Percentiles rank a stretch among this genome's conserved stretches.
These are phyloP conservation scores for Geoglossum glabrum DNA, from an alignment of 495 filamentous ascomycete species.

Conservation along the genomic window DNA sequence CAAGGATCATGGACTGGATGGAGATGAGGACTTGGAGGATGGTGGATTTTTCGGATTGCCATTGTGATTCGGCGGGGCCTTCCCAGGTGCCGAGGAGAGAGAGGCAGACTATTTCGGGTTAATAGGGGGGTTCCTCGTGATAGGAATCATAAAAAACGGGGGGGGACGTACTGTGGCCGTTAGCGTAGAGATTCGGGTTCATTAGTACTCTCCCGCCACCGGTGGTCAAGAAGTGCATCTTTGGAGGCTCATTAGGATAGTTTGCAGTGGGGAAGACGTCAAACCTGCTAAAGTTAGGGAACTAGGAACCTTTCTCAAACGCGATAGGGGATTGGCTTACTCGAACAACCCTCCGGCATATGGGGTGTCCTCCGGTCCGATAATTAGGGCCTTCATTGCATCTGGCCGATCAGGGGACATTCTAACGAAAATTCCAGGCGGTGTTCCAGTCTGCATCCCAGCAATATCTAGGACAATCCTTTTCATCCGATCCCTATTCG, in stretches of 20 bases:
- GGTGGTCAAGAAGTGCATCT: conserved; percentile 30
- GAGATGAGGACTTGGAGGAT: conserved; percentile 38
- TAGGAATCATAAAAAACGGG: no score
- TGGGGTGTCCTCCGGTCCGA: conserved; percentile 2
- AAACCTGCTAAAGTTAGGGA: not conserved
- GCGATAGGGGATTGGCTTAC: conserved; percentile 2
- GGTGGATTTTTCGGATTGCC: conserved; percentile 32
- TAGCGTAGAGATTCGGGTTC: conserved; percentile 39
- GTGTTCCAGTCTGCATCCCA: not conserved
- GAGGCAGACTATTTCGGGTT: conserved; percentile 36
- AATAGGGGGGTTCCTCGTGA: no score
- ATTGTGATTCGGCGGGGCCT: conserved; percentile 23
- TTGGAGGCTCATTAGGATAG: conserved; percentile 30
- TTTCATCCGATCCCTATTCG: not conserved
- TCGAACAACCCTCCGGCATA: not conserved
- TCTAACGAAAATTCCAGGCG: conserved; percentile 1
- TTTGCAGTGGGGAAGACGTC: conserved; percentile 4
- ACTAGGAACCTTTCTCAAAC: not conserved
- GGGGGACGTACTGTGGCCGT: conserved; percentile 28
- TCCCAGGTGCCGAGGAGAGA: conserved; percentile 38
- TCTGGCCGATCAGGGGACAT: not conserved
- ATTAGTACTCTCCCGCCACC: conserved; percentile 24
- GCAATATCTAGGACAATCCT: conserved; percentile 1
- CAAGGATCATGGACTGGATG: conserved; percentile 43
- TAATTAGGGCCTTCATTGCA: not conserved